Conservation (phyloP, 805 yeast genomes). For the Debaryomyces tyrocola region DNA sequence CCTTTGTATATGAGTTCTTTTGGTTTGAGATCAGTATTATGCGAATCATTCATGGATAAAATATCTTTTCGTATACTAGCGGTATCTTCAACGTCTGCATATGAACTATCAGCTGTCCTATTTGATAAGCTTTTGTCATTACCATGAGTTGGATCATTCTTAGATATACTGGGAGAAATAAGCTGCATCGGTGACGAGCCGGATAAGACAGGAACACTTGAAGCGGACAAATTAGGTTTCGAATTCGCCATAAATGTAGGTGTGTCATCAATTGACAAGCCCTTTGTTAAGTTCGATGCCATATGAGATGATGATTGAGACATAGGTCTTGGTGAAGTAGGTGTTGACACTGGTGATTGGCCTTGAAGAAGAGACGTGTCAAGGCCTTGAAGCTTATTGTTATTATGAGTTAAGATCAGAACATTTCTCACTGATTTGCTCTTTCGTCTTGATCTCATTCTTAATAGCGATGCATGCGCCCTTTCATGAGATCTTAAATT, state of each 20-base stretch:
- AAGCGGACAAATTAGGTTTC: not conserved
- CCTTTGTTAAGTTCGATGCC: constrained; percentile 4
- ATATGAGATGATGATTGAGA: not conserved
- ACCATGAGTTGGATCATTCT: not conserved
- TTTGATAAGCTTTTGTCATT: not conserved
- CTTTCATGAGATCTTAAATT: constrained; percentile 52
- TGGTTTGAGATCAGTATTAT: not conserved
- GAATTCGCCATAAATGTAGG: not conserved
- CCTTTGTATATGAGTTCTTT: constrained; percentile 21
- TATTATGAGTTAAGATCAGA: constrained; percentile 23
- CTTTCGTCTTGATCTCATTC: constrained; percentile 60
- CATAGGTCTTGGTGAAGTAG: constrained; percentile 18
- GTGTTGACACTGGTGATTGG: constrained; percentile 19
- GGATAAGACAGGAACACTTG: not conserved
- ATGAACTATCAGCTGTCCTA: not conserved
- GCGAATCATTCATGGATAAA: not conserved
- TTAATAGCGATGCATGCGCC: constrained; percentile 62
- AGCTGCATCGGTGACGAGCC: not conserved
- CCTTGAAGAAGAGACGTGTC: constrained; percentile 11
- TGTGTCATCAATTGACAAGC: constrained; percentile 3
- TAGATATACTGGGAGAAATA: not conserved
- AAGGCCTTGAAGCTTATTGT: constrained; percentile 18
- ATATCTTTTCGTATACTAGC: not conserved
- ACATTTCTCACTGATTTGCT: constrained; percentile 41
- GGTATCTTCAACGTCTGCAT: not conserved